Evolutionary conservation across 306 rosid species (phyloP).

Genomic region (Delonix regia): DNA sequence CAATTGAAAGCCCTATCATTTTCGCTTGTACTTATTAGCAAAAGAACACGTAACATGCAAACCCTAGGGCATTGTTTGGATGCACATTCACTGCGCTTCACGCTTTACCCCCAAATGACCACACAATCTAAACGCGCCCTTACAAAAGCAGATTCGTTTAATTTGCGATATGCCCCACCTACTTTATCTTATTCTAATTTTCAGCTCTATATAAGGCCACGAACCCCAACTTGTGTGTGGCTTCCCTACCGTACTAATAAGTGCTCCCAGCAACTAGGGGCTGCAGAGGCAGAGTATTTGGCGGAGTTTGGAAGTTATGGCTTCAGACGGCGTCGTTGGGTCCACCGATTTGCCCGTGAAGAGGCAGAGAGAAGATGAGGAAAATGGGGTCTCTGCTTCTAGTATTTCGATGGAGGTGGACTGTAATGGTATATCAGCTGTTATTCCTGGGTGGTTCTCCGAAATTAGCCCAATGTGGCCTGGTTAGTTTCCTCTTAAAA

Average conservation of each 20-base stretch:
- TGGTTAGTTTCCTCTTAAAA: slow-evolving; percentile 54
- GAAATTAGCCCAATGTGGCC: slow-evolving; percentile 99
- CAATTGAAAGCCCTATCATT: slow-evolving; percentile 49
- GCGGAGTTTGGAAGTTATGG: slow-evolving; percentile 46
- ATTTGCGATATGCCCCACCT: slow-evolving; percentile 26
- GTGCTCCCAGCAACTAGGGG: background rate
- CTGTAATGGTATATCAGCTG: slow-evolving; percentile 53
- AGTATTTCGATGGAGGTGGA: slow-evolving; percentile 47
- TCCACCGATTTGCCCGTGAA: slow-evolving; percentile 52
- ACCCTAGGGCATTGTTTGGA: slow-evolving; percentile 31
- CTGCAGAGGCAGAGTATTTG: background rate
- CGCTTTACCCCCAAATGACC: background rate
- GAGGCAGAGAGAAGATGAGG: slow-evolving; percentile 64
- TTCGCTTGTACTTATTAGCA: slow-evolving; percentile 24
- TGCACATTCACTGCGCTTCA: background rate
- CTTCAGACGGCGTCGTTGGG: slow-evolving; percentile 46
- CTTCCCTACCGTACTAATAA: background rate
- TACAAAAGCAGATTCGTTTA: slow-evolving; percentile 48
- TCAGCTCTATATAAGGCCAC: slow-evolving; percentile 31
- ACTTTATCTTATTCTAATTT: slow-evolving; percentile 41
- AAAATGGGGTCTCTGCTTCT: slow-evolving; percentile 54
- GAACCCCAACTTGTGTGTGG: slow-evolving; percentile 24
- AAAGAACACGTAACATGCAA: slow-evolving; percentile 39
- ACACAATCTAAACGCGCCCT: slow-evolving; percentile 24
- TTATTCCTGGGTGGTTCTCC: slow-evolving; percentile 98